Evolutionary conservation across 306 rosid genomes (phyloP).

Genomic region (Lathyrus sativus): DNA sequence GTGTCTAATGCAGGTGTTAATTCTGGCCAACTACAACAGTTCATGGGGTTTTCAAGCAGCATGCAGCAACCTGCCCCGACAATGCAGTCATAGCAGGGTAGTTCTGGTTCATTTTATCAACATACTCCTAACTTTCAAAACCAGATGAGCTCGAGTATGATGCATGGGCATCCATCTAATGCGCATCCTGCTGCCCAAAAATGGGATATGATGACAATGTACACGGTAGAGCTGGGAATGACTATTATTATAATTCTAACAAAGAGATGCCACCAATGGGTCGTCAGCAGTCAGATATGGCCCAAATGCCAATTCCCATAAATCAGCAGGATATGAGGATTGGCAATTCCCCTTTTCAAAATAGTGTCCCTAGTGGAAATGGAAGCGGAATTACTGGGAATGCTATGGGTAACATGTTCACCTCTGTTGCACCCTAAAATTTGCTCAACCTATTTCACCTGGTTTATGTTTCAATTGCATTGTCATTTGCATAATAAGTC

Average conservation of each 20-base stretch:
- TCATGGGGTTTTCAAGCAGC: conserved; percentile 52
- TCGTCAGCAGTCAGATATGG: conserved; percentile 73
- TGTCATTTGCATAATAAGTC: no score
- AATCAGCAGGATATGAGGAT: no score
- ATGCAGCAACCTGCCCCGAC: conserved; percentile 62
- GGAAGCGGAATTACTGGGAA: no score
- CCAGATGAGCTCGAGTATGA: conserved; percentile 65
- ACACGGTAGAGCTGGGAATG: conserved; percentile 66
- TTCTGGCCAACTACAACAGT: no score
- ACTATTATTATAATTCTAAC: conserved; percentile 60
- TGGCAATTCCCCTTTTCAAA: no score
- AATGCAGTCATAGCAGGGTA: conserved; percentile 62
- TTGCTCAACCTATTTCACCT: no score
- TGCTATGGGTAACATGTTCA: no score
- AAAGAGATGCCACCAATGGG: conserved; percentile 58
- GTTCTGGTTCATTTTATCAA: conserved; percentile 62
- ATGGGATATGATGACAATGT: conserved; percentile 62
- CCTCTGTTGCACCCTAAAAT: no score
- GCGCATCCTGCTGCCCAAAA: no score
- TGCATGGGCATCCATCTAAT: conserved; percentile 69
- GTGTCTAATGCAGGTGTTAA: no score
- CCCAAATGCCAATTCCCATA: conserved; percentile 68
- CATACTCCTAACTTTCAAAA: conserved; percentile 68
- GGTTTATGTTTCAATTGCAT: no score
- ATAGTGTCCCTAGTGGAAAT: no score